These are phyloP conservation scores for Reticulascus tulasneorum DNA, from an alignment of 2,329 filamentous ascomycete genomes.

Conservation along the genomic window DNA sequence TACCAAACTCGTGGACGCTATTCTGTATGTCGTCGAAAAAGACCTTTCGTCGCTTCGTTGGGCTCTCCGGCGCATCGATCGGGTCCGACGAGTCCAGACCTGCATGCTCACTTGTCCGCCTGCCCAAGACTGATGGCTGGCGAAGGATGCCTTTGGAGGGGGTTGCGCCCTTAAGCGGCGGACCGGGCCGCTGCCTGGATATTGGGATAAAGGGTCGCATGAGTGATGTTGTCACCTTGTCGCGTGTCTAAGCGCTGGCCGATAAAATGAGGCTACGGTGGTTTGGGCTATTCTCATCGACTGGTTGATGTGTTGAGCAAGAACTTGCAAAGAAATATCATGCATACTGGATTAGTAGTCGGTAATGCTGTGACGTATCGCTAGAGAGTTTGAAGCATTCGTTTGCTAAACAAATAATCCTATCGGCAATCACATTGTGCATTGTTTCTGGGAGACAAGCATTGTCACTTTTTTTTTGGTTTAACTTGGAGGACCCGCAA, in stretches of 20 bases:
- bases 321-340: slow-evolving; percentile 10
- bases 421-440: too few relatives aligned
- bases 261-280: slow-evolving; percentile 5
- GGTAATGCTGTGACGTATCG: too few relatives aligned
- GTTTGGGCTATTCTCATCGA: slow-evolving; percentile 19
- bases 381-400: too few relatives aligned
- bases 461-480: too few relatives aligned
- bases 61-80: slow-evolving; percentile 35
- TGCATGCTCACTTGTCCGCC: slow-evolving; percentile 40
- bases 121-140: slow-evolving; percentile 39
- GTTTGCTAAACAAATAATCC: too few relatives aligned
- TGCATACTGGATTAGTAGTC: slow-evolving; percentile 22
- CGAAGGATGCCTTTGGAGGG: slow-evolving; percentile 53
- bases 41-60: slow-evolving; percentile 53
- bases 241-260: slow-evolving; percentile 3
- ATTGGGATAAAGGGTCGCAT: slow-evolving; percentile 33
- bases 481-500: too few relatives aligned
- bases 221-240: slow-evolving; percentile 5
- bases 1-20: slow-evolving; percentile 51
- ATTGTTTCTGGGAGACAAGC: too few relatives aligned
- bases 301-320: slow-evolving; percentile 18
- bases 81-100: slow-evolving; percentile 33
- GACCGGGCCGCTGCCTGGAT: slow-evolving; percentile 28
- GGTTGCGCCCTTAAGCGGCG: slow-evolving; percentile 28
- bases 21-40: slow-evolving; percentile 56